Conservation (phyloP, 2,329 filamentous ascomycete genomes). For the Alternaria metachromatica region DNA sequence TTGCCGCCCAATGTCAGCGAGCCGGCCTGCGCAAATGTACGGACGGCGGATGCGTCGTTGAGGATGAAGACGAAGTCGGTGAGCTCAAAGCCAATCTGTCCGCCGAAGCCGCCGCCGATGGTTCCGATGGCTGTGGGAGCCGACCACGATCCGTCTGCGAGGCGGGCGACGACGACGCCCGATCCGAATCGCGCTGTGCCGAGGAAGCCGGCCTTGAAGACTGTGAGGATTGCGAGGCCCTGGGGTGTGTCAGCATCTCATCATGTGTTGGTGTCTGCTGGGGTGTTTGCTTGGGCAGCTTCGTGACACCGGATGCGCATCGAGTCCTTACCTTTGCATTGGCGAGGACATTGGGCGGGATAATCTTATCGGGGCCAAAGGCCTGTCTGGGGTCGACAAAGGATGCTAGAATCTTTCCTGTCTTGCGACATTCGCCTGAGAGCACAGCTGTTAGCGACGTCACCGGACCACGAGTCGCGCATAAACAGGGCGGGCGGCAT, state of each 20-base stretch:
- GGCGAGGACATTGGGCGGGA: slow-evolving; percentile 86
- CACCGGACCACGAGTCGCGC: slow-evolving; percentile 20
- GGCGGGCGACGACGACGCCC: slow-evolving; percentile 79
- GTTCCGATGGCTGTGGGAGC: slow-evolving; percentile 83
- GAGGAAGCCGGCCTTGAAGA: slow-evolving; percentile 86
- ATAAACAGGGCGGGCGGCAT: not conserved
- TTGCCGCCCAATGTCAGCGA: slow-evolving; percentile 94
- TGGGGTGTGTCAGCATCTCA: slow-evolving; percentile 36
- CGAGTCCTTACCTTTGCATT: slow-evolving; percentile 76
- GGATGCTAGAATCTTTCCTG: slow-evolving; percentile 90
- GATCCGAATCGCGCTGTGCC: slow-evolving; percentile 82
- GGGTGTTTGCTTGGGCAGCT: slow-evolving; percentile 2
- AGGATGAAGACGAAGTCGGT: slow-evolving; percentile 98
- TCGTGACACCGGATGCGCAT: slow-evolving; percentile 5
- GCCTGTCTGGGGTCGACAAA: slow-evolving; percentile 94
- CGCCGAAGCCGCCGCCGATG: slow-evolving; percentile 81
- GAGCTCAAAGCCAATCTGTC: slow-evolving; percentile 85
- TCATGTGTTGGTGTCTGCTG: not conserved
- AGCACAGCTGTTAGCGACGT: slow-evolving; percentile 44
- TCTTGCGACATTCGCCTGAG: slow-evolving; percentile 95
- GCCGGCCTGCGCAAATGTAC: slow-evolving; percentile 91
- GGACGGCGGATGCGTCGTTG: slow-evolving; percentile 87
- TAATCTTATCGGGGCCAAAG: slow-evolving; percentile 96
- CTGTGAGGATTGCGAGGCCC: slow-evolving; percentile 84
- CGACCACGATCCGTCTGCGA: slow-evolving; percentile 79